Base-by-base conservation (phyloP, 2,329 filamentous ascomycete genomes). In the Calonectria pseudoreteaudii region DNA sequence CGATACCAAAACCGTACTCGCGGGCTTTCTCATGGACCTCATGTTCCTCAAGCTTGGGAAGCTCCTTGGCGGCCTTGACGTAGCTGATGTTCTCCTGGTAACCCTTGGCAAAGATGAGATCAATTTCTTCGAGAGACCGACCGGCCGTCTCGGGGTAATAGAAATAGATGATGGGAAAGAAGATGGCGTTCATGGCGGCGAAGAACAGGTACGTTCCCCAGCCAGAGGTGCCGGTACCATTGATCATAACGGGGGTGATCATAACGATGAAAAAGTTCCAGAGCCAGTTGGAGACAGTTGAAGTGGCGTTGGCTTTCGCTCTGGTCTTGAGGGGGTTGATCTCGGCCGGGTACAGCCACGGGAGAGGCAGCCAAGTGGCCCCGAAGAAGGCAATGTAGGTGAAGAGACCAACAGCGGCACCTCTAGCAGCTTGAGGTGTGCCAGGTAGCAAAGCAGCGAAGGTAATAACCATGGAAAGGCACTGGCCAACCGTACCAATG, bases 341-440 rank as follows among this genome's bases (percentile, higher is more conserved):
- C 76, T 90, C 88, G 52, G 90, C 89, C 2, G 90, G 87, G 75
- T 89, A 89, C 77, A 90, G 78, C 91, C 91, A 93, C 0, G 91
- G 91, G 26, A 93, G 86, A 18, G 91, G 91, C 10, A 93, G 82
- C 88, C 91, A 93, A 0, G 90, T 91, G 0, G 91, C 91, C 36
- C 92, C 92, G 76, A 93, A 94, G 70, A 91, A 92, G 7, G 91
- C 91, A 79, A 94, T 94, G 83, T 93, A 94, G 3, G 91, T 88
- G 84, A 94, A 94, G 16, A 94, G 84, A 70, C 92, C 92, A 3
- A 93, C 91, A 1, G 91, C 91, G 0, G 93, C 91, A 41, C 93
- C 93, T 80, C 93, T 94, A 3, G 92, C 91, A 9, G 92, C 86
- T 0, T 90, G 83, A 0, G 87, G 87, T 1, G 88, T 89, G 0